phyloP scores from a whole-genome alignment of 208 protist genomes.

The Histomonas meleagridis region DNA sequence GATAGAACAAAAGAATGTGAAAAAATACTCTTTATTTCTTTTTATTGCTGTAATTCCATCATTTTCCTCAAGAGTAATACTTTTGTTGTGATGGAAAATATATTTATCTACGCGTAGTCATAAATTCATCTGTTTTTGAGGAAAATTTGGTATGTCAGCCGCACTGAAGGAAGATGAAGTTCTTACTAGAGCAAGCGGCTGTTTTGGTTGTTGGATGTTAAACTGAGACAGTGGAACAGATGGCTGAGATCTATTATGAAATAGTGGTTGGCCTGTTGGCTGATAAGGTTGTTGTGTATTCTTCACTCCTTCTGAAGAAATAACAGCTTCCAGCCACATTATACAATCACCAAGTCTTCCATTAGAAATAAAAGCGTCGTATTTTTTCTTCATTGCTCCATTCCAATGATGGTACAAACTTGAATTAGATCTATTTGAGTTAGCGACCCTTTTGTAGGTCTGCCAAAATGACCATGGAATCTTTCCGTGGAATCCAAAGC shows the following conservation, averaged over 20 bases:
- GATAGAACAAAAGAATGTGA: too few relatives aligned
- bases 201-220: neutral
- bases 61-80: too few relatives aligned
- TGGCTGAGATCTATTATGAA: neutral
- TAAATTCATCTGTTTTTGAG: too few relatives aligned
- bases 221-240: neutral
- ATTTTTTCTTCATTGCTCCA: conserved; percentile 30
- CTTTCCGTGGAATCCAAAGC: conserved; percentile 2
- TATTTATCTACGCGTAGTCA: too few relatives aligned
- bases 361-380: conserved; percentile 1
- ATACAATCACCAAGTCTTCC: neutral
- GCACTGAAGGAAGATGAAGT: neutral
- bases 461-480: conserved; percentile 33
- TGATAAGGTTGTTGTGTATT: neutral
- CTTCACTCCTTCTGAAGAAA: neutral
- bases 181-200: neutral
- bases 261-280: neutral
- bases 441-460: neutral
- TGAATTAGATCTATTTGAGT: neutral
- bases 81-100: too few relatives aligned
- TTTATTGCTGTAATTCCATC: too few relatives aligned
- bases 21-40: too few relatives aligned
- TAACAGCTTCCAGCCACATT: neutral
- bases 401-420: conserved; percentile 35
- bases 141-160: too few relatives aligned